Evolutionary conservation across 169 alveolate genomes (phyloP).

Genomic region (Plasmodium relictum): DNA sequence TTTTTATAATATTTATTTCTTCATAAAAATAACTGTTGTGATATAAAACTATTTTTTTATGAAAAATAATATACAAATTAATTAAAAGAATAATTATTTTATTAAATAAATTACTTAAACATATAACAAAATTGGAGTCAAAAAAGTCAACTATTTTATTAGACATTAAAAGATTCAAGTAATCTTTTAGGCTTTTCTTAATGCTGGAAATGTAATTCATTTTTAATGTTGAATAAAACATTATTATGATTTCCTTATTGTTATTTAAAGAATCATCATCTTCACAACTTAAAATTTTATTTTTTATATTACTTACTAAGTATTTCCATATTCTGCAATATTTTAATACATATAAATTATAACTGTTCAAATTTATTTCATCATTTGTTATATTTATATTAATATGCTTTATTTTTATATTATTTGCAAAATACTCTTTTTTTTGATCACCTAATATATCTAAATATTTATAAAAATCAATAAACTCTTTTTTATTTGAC

Average conservation of each 20-base stretch:
- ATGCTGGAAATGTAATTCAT: constrained; percentile 22
- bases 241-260: neutral
- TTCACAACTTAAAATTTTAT: neutral
- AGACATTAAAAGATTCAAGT: constrained; percentile 20
- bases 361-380: neutral
- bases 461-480: constrained; percentile 38
- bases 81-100: constrained; percentile 68
- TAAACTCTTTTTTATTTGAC: neutral
- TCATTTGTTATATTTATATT: constrained; percentile 12
- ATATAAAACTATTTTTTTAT: constrained; percentile 24
- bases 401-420: neutral
- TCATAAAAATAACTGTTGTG: constrained; percentile 75
- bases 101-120: constrained; percentile 59
- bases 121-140: constrained; percentile 71
- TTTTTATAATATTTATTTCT: constrained; percentile 46
- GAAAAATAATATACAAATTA: constrained; percentile 56
- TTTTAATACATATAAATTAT: constrained; percentile 24
- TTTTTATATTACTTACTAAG: constrained; percentile 13
- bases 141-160: constrained; percentile 53
- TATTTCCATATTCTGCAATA: constrained; percentile 30
- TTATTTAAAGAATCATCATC: neutral
- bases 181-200: constrained; percentile 56
- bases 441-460: constrained; percentile 24
- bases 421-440: constrained; percentile 21
- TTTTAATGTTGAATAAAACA: constrained; percentile 25